Percentiles rank a stretch among this genome's conserved stretches.
Conservation (phyloP, 2,329 filamentous ascomycete species). For the Aspergillus hiratsukae region DNA sequence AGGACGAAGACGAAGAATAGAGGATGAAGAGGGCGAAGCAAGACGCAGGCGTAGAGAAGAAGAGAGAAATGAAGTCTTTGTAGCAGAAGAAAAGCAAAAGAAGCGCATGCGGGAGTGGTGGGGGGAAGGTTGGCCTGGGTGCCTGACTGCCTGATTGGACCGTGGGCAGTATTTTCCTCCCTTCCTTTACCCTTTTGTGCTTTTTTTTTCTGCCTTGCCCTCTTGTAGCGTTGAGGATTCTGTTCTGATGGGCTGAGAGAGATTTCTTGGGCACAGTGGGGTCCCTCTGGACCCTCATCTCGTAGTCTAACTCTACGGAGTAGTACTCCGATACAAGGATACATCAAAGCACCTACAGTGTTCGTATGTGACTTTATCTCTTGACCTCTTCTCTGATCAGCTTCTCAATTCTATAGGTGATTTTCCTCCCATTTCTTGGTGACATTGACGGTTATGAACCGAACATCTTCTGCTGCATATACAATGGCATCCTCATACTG, state of each 20-base stretch:
- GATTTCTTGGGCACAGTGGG: background rate
- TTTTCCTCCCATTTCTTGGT: background rate
- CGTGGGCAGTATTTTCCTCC: background rate
- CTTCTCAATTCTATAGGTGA: background rate
- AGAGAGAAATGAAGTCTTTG: constrained; percentile 6
- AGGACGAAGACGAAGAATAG: constrained; percentile 9
- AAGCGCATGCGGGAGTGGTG: constrained; percentile 20
- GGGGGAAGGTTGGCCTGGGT: background rate
- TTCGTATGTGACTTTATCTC: background rate
- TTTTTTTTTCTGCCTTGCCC: background rate
- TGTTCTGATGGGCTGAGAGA: background rate
- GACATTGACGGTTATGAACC: background rate
- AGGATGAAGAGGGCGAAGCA: constrained; percentile 16
- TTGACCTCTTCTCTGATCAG: background rate
- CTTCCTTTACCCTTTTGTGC: background rate
- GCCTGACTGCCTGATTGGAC: background rate
- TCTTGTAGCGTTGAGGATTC: background rate
- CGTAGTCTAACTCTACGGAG: background rate
- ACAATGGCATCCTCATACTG: background rate
- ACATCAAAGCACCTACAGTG: no score
- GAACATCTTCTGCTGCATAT: background rate
- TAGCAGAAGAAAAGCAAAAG: constrained; percentile 9
- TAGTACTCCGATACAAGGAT: background rate
- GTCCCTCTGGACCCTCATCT: background rate
- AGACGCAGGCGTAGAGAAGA: constrained; percentile 22